A percentile compares a stretch with the other conserved stretches of the same genome.
These are phyloP conservation scores for Phoma sp. DNA, from an alignment of 2,329 filamentous ascomycete species.

Conservation along the genomic window DNA sequence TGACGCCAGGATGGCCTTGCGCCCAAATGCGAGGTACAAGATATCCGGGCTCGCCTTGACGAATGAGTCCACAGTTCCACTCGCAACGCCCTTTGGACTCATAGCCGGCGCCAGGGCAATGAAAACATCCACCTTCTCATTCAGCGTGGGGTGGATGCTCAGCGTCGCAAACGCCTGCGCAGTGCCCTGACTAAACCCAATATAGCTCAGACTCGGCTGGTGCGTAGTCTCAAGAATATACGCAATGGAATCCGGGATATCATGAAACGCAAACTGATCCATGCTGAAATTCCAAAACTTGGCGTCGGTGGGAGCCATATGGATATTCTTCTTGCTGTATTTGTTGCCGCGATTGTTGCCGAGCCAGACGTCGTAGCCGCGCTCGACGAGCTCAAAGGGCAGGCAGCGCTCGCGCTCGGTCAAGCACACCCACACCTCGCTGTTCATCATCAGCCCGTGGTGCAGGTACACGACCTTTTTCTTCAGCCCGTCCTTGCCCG, in stretches of 20 bases:
- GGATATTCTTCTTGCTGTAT: conserved; percentile 93
- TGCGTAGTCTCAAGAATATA: conserved; percentile 87
- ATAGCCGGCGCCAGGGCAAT: conserved; percentile 96
- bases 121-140: conserved; percentile 93
- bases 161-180: conserved; percentile 95
- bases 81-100: conserved; percentile 90
- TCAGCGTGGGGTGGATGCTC: conserved; percentile 89
- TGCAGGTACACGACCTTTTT: conserved; percentile 95
- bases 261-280: conserved; percentile 96
- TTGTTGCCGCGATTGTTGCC: conserved; percentile 99
- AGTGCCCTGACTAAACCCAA: conserved; percentile 96
- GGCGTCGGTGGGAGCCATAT: conserved; percentile 74
- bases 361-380: conserved; percentile 96
- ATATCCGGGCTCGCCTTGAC: conserved; percentile 94
- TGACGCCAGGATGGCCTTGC: conserved; percentile 88
- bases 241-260: conserved; percentile 92
- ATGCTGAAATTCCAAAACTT: conserved; percentile 98
- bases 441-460: conserved; percentile 97
- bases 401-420: conserved; percentile 86
- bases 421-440: conserved; percentile 95
- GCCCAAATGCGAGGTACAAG: conserved; percentile 89
- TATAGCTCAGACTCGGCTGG: conserved; percentile 87
- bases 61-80: conserved; percentile 88
- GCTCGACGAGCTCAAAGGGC: conserved; percentile 87
- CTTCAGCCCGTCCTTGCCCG: conserved; percentile 61